phyloP scores from a whole-genome alignment of 192 early-diverging fungal genomes.

The Coemansia aciculifera region DNA sequence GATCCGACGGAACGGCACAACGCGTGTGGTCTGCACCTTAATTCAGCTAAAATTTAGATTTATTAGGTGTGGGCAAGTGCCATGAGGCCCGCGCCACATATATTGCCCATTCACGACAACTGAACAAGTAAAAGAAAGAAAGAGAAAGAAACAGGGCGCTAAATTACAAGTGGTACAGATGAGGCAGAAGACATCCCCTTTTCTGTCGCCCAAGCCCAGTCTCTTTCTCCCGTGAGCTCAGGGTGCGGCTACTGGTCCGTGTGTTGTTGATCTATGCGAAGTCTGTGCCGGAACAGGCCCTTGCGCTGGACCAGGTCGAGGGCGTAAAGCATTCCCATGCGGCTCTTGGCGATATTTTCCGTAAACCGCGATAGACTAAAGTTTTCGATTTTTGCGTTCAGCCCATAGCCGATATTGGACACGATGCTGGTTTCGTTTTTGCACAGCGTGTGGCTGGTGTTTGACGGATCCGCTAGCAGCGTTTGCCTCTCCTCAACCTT shows the following conservation, averaged over 20 bases:
- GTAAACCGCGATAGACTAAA: constrained; percentile 87
- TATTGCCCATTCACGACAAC: background rate
- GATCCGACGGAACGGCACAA: constrained; percentile 1
- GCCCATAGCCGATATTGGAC: constrained; percentile 82
- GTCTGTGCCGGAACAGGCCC: constrained; percentile 47
- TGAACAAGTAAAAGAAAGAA: background rate
- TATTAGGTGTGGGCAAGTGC: no score
- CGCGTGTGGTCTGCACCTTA: background rate
- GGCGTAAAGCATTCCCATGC: constrained; percentile 56
- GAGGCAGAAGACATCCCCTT: background rate
- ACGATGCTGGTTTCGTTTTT: constrained; percentile 84
- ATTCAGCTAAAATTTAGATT: background rate
- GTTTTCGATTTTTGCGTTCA: constrained; percentile 80
- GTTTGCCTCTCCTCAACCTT: constrained; percentile 91
- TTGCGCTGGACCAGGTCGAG: constrained; percentile 53
- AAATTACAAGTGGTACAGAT: background rate
- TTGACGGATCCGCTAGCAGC: constrained; percentile 56
- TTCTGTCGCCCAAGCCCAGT: background rate
- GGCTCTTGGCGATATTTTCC: constrained; percentile 60
- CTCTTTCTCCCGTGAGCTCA: background rate
- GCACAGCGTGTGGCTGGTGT: constrained; percentile 67
- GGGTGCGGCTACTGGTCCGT: background rate
- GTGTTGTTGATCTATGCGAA: constrained; percentile 20
- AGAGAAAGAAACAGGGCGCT: background rate
- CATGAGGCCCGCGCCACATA: background rate